Conservation (phyloP, 2,329 filamentous ascomycete species). For the Aspergillus pseudotamarii region DNA sequence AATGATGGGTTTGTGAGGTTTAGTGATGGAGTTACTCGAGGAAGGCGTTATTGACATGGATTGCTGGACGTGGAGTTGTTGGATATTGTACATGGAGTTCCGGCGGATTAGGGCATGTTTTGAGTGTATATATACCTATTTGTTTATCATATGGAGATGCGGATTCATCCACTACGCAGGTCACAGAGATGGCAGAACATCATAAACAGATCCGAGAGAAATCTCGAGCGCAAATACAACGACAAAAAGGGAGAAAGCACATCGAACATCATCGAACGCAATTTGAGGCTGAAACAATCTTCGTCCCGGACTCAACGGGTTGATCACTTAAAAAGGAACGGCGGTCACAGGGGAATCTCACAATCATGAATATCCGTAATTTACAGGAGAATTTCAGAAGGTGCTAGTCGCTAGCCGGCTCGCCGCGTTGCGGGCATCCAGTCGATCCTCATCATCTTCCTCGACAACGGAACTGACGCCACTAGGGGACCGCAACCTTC, state of each 20-base stretch:
- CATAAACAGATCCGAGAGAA: neutral
- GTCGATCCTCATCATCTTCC: constrained; percentile 82
- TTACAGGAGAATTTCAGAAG: constrained; percentile 61
- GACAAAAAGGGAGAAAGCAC: neutral
- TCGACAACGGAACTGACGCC: constrained; percentile 47
- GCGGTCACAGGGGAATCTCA: constrained; percentile 34
- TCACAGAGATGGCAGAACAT: neutral
- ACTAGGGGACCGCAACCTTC: constrained; percentile 51
- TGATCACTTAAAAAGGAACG: constrained; percentile 21
- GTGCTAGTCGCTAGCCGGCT: constrained; percentile 92
- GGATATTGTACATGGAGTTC: neutral
- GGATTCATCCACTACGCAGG: neutral
- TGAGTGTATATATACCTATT: neutral
- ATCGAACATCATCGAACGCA: neutral
- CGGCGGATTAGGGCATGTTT: neutral
- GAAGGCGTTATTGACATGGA: constrained; percentile 13
- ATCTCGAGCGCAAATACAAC: neutral
- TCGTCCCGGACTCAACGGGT: constrained; percentile 2
- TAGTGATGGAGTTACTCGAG: constrained; percentile 12
- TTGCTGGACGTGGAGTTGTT: neutral
- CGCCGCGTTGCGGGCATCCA: constrained; percentile 94
- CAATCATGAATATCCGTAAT: constrained; percentile 37
- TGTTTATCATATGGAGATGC: neutral
- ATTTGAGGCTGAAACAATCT: neutral
- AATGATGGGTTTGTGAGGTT: constrained; percentile 38